Evolutionary conservation across 2,329 filamentous ascomycete genomes (phyloP), one percentile per base, ranked within the genome.

Genomic region (Rhynchosporium graminicola): DNA sequence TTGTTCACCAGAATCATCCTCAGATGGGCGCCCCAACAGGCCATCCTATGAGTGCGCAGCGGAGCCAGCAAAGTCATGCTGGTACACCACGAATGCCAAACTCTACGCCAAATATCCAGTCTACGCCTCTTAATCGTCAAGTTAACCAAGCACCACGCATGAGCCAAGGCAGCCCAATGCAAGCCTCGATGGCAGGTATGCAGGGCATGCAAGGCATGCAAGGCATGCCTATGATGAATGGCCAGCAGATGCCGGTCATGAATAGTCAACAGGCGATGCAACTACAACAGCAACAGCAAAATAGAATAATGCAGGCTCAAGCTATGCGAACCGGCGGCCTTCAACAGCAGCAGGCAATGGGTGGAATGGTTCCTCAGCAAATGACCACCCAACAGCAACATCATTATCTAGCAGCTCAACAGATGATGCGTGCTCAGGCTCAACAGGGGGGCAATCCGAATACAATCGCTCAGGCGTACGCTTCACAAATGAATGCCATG

Each of bases 51-150:
- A 86, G 83, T 60, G 80, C 83, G 26, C 81, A 85, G 65, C 83
- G 84, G 62, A 88, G 86, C 69, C 86, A 89, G 70, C 86, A 88
- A 70, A 88, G 86, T 67, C 86, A 88, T 73, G 79, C 83, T 2
- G 82, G 82, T n/a, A 88, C 86, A 9, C 87, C 86, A 31, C 80
- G 84, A 12, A 83, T 88, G 76, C 83, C 81, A 5, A 81, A 80
- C 65, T 80, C 83, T 13, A 89, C 86, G 1, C 86, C 86, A 1
- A 85, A 83, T 64, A 83, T 87, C 73, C 83, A 87, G 62, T 81
- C 80, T 33, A 88, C 86, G 0, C 86, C 86, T 0, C 81, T 86
- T 26, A 80, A 77, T 56, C 76, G 83, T 63, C 75, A 79, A 71
- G 74, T 81, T 71, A 80, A 83, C 69, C 78, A 82, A 13, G 88